Percentiles rank a stretch among this genome's conserved stretches.
phyloP scores from a whole-genome alignment of 1,139 yeast species.

The Debaryomyces coudertii region DNA sequence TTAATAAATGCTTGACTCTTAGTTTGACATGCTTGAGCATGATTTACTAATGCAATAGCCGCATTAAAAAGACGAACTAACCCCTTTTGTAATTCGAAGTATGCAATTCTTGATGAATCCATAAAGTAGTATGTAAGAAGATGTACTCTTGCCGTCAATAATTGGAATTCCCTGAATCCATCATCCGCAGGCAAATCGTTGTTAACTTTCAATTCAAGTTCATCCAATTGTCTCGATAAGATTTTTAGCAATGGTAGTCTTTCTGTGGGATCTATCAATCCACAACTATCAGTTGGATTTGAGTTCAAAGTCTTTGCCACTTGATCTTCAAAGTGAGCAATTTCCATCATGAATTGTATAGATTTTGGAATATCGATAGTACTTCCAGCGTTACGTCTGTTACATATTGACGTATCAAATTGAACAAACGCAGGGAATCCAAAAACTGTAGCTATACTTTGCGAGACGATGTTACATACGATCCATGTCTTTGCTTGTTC shows the following conservation, averaged over 20 bases:
- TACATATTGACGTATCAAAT: constrained; percentile 73
- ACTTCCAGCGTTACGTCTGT: constrained; percentile 46
- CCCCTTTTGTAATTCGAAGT: constrained; percentile 72
- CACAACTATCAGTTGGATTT: constrained; percentile 68
- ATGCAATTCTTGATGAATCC: constrained; percentile 59
- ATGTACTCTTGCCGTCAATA: constrained; percentile 77
- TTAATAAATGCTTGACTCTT: constrained; percentile 65
- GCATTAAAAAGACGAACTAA: constrained; percentile 78
- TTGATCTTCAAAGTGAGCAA: constrained; percentile 85
- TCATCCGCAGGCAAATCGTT: constrained; percentile 46
- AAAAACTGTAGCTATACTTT: constrained; percentile 85
- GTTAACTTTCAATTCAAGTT: constrained; percentile 59
- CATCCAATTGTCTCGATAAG: constrained; percentile 71
- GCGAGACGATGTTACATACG: constrained; percentile 88
- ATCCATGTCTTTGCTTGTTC: constrained; percentile 93
- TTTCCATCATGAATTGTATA: constrained; percentile 74
- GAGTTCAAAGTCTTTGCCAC: constrained; percentile 76
- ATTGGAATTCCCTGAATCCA: constrained; percentile 67
- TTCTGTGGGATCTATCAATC: constrained; percentile 67
- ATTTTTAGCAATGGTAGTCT: constrained; percentile 74
- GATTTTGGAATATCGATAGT: constrained; percentile 57
- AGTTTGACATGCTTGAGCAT: constrained; percentile 63
- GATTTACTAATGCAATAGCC: constrained; percentile 69
- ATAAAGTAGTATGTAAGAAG: constrained; percentile 78
- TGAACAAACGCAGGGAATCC: constrained; percentile 94